Base-by-base conservation (phyloP, 768 basidiomycete genomes). In the Russula foetens region DNA sequence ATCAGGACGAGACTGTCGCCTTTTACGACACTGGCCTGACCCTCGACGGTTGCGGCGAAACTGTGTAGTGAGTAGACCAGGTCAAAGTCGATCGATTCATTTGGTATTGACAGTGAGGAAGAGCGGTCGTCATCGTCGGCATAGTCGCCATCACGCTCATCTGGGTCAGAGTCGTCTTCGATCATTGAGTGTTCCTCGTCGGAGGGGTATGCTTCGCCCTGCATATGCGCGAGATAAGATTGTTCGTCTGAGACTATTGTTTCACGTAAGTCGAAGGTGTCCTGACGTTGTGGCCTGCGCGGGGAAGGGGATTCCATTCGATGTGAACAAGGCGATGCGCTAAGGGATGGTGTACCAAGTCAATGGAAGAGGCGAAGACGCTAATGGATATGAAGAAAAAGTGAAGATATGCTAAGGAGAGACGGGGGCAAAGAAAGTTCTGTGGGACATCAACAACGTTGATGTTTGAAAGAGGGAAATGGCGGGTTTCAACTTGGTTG, bases 1-100 rank as follows among this genome's bases (percentile, higher is more conserved):
- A 98, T 92, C 46, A 99, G 79, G 70, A 93, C 87, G 48, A 99
- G 81, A 63, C 90, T 91, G 78, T 99, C 96, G 26, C 97, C 97
- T 74, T 98, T 98, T 73, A 97, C 92, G 65, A 99, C 97, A 66
- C 91, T 97, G 2, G 97, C 97, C 75, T 99, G 97, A 26, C 97
- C 97, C 69, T 98, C 96, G 38, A 98, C 95, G 0, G 97, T 98
- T 0, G 97, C 97, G 4, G 94, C 89, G 72, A 98, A 98, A 67
- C 90, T 95, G 71, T 96, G 95, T 29, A 98, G 79, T n/a, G 88
- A 86, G 68, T 93, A 94, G 23, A 96, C 90, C 68, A 92, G 79
- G 73, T 91, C 90, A 70, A 92, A 95, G 79, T 95, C 91, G 69
- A 95, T 95, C 62, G 87, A 88, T 71, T 92, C 91, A 71, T 92